Evolutionary conservation across 1,139 yeast species (phyloP).

Genomic region (Protomyces arabidopsidicola): DNA sequence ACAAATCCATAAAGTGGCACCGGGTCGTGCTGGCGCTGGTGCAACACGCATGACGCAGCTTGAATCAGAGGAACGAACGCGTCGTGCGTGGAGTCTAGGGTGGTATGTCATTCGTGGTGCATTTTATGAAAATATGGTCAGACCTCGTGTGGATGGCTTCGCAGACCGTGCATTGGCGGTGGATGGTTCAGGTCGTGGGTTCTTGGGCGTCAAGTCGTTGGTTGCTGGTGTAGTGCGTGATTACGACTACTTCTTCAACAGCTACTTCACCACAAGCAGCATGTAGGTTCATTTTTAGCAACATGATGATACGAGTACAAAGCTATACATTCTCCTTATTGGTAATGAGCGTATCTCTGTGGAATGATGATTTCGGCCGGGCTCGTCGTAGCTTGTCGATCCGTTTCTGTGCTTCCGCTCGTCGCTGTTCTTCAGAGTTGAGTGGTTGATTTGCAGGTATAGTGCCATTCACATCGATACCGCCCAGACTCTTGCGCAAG

Average conservation of each 20-base stretch:
- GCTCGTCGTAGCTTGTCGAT: not conserved
- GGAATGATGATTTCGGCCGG: not conserved
- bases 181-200: conserved; percentile 36
- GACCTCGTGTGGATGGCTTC: conserved; percentile 17
- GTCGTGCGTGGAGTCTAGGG: conserved; percentile 39
- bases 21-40: conserved; percentile 32
- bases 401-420: conserved; percentile 9
- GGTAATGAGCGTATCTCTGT: not conserved
- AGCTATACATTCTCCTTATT: not conserved
- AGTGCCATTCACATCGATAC: not conserved
- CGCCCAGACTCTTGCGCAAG: not conserved
- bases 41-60: conserved; percentile 38
- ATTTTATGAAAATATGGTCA: conserved; percentile 40
- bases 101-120: conserved; percentile 46
- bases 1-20: not conserved
- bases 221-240: conserved; percentile 41
- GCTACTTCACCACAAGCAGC: conserved; percentile 34
- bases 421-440: not conserved
- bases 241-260: conserved; percentile 43
- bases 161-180: conserved; percentile 35
- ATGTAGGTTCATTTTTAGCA: not conserved
- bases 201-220: conserved; percentile 37
- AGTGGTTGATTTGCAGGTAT: not conserved
- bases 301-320: not conserved
- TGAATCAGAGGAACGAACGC: conserved; percentile 40